A percentile compares a stretch with the other conserved stretches of the same genome.
These are phyloP conservation scores for Microbotryum intermedium DNA, from an alignment of 1,284 basidiomycete species.

Conservation along the genomic window DNA sequence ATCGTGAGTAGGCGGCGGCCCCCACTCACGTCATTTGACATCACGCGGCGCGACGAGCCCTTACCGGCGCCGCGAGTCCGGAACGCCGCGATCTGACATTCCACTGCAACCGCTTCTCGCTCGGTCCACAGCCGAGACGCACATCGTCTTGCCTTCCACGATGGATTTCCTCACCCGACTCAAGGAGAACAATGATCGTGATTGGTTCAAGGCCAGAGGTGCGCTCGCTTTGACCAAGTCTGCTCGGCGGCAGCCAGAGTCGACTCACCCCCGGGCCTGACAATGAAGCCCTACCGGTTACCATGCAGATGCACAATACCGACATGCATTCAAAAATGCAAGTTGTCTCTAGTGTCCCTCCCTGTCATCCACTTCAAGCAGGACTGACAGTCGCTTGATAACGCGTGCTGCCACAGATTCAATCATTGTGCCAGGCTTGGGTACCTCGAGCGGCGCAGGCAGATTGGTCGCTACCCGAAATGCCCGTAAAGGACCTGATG, in stretches of 20 bases:
- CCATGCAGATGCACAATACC: slow-evolving; percentile 25
- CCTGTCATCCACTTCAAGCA: background rate
- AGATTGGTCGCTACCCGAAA: slow-evolving; percentile 37
- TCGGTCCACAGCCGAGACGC: slow-evolving; percentile 16
- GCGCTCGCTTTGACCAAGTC: background rate
- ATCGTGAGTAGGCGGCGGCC: slow-evolving; percentile 8
- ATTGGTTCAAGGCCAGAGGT: slow-evolving; percentile 32
- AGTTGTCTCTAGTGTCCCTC: no score
- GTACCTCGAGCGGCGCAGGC: slow-evolving; percentile 34
- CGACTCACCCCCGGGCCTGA: background rate
- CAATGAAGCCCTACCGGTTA: background rate
- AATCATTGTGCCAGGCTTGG: slow-evolving; percentile 34
- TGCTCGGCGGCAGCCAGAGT: no score
- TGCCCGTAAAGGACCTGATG: slow-evolving; percentile 38
- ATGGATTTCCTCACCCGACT: slow-evolving; percentile 34
- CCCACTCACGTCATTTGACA: background rate
- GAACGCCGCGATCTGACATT: background rate
- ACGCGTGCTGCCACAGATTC: slow-evolving; percentile 15
- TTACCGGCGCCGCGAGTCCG: slow-evolving; percentile 4
- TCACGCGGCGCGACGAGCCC: background rate
- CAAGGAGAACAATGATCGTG: slow-evolving; percentile 36
- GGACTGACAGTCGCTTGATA: background rate
- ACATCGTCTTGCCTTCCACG: slow-evolving; percentile 32
- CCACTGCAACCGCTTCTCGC: background rate
- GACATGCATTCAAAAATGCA: slow-evolving; percentile 29